Percentiles rank a stretch among this genome's conserved stretches.
Conservation (phyloP, 1,284 basidiomycete species). For the Fomitiporia mediterranea region DNA sequence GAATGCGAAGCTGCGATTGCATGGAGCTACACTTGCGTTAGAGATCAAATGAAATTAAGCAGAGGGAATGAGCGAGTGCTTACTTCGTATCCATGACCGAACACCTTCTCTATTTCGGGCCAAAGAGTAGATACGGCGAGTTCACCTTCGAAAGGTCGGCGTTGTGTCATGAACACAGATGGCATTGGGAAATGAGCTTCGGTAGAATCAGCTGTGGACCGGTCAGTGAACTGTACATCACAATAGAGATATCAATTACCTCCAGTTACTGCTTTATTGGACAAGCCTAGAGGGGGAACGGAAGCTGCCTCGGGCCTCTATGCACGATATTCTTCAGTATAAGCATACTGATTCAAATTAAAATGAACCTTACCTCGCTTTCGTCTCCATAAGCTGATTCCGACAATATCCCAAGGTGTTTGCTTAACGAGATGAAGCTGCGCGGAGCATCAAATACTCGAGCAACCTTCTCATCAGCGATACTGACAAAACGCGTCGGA, state of each 20-base stretch:
- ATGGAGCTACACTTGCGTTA: constrained; percentile 52
- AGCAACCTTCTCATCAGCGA: constrained; percentile 90
- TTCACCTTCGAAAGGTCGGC: constrained; percentile 71
- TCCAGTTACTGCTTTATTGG: constrained; percentile 62
- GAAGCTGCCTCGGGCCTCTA: constrained; percentile 56
- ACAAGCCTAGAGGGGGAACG: constrained; percentile 73
- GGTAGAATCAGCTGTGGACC: constrained; percentile 7
- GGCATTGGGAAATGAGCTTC: constrained; percentile 14
- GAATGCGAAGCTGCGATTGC: constrained; percentile 70
- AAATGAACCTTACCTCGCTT: constrained; percentile 36
- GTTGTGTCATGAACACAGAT: constrained; percentile 13
- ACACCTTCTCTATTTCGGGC: constrained; percentile 97
- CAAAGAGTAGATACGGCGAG: constrained; percentile 86
- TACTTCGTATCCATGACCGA: constrained; percentile 97
- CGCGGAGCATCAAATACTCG: constrained; percentile 87
- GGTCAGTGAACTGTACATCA: neutral
- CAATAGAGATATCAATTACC: constrained; percentile 34
- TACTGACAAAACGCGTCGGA: constrained; percentile 75
- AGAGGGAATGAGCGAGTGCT: constrained; percentile 20
- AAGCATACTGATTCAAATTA: too few relatives aligned
- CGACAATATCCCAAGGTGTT: constrained; percentile 42
- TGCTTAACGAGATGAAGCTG: constrained; percentile 64
- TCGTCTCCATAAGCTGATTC: constrained; percentile 49
- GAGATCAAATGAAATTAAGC: constrained; percentile 8
- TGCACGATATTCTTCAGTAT: constrained; percentile 1